A percentile compares a stretch with the other conserved stretches of the same genome.
phyloP scores from a whole-genome alignment of 108 stramenopile species.

The Pseudonitzschia multiseries region DNA sequence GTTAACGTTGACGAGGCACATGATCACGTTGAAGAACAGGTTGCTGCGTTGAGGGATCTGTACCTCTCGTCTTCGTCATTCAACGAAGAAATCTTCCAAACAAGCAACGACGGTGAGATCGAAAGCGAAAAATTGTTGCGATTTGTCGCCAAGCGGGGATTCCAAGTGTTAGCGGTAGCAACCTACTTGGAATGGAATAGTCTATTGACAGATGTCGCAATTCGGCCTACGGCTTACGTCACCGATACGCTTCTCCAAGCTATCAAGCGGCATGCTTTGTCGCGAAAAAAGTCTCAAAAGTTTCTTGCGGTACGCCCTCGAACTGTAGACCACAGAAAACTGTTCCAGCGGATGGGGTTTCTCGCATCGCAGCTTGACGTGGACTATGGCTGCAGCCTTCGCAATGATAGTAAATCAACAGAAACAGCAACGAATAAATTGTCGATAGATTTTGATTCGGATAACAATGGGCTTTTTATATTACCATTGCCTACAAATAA shows the following conservation, averaged over 20 bases:
- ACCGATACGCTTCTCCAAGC: slow-evolving; percentile 28
- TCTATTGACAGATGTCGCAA: slow-evolving; percentile 57
- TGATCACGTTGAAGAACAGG: slow-evolving; percentile 56
- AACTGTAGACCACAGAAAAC: slow-evolving; percentile 35
- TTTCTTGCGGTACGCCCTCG: slow-evolving; percentile 39
- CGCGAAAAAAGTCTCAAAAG: slow-evolving; percentile 15
- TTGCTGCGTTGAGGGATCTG: slow-evolving; percentile 48
- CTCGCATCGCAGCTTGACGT: background rate
- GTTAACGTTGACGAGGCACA: slow-evolving; percentile 1
- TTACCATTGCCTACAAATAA: too few relatives aligned
- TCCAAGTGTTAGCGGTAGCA: slow-evolving; percentile 73
- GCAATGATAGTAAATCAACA: too few relatives aligned
- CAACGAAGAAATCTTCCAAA: slow-evolving; percentile 54
- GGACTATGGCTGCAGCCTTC: too few relatives aligned
- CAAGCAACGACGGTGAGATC: slow-evolving; percentile 34
- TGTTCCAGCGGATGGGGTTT: slow-evolving; percentile 64
- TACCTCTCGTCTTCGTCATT: slow-evolving; percentile 43
- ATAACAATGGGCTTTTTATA: too few relatives aligned
- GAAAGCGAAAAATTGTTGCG: background rate
- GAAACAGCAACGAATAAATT: background rate
- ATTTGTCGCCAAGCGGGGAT: slow-evolving; percentile 67
- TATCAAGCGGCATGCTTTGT: slow-evolving; percentile 21
- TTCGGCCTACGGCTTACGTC: slow-evolving; percentile 49
- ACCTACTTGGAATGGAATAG: slow-evolving; percentile 57
- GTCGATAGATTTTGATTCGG: too few relatives aligned